Base-by-base conservation (phyloP, 345 rosid species). In the Psidium friedrichsthalianum region DNA sequence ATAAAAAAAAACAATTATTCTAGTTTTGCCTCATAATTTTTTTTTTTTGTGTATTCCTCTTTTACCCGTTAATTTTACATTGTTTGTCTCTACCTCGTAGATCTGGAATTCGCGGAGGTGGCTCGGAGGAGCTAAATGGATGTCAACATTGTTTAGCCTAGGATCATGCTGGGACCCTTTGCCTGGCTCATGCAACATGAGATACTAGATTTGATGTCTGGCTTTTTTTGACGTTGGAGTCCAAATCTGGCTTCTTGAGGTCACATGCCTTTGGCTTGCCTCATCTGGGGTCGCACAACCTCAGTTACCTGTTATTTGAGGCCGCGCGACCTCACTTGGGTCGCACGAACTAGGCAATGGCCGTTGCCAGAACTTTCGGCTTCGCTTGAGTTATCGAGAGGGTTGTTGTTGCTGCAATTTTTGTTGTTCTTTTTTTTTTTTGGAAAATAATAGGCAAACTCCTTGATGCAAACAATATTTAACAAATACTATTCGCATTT, bases 401-500 rank as follows among this genome's bases (percentile, higher is more conserved):
- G 22, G 74, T 64, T 11, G 18, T 1, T 16, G 0, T 16, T 3
- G 22, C 44, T 16, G 0, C n/a, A n/a, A n/a, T n/a, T n/a, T n/a
- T n/a, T n/a, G n/a, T n/a, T 1, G 15, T 64, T 29, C 13, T 64
- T 29, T 14, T 3, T 27, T 6, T n/a, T 58, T 58, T n/a, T 1
- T 21, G 29, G 16, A 25, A 3, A 59, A 59, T n/a, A 13, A 13
- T 12, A 51, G 16, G 74, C 29, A 3, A 59, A 61, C 20, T 27
- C 74, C 40, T 27, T 14, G 14, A 61, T 27, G 20, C 6, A 0
- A 61, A 61, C 14, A 32, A 61, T 61, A 9, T 27, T 61, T 61
- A 32, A 7, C 20, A 61, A 61, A 32, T 61, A 0, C 1, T 14
- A 27, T 14, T 27, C 15, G 5, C 74, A 14, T 61, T 27, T 6